Evolutionary conservation across 495 filamentous ascomycete genomes (phyloP).

Genomic region (Halenospora varia): DNA sequence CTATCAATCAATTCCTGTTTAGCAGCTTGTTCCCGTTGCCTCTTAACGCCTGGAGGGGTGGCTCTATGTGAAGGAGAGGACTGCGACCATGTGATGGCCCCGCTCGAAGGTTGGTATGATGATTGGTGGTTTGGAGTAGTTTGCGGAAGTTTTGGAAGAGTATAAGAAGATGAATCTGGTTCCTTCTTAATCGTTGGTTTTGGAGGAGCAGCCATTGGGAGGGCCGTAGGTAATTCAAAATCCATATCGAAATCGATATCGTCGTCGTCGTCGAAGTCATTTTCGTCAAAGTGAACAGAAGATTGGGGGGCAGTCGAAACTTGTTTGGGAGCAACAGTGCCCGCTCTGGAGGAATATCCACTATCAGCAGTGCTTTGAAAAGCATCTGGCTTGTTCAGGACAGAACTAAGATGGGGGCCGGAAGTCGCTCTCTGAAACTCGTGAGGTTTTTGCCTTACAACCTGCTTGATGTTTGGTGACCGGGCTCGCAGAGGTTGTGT

Average conservation of each 20-base stretch:
- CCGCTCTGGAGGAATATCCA: too few species aligned
- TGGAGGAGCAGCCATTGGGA: slow-evolving; percentile 25
- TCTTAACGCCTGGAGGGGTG: slow-evolving; percentile 15
- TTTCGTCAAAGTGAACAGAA: slow-evolving; percentile 49
- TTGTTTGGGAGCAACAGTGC: slow-evolving; percentile 19
- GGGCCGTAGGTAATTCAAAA: slow-evolving; percentile 41
- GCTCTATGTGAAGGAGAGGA: slow-evolving; percentile 22
- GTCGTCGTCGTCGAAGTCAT: slow-evolving; percentile 67
- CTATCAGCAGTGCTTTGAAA: slow-evolving; percentile 39
- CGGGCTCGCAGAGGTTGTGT: slow-evolving; percentile 15
- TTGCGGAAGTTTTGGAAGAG: slow-evolving; percentile 31
- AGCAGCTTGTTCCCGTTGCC: neutral
- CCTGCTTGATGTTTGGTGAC: slow-evolving; percentile 18
- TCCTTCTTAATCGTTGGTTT: slow-evolving; percentile 19
- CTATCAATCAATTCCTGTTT: neutral
- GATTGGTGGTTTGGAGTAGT: neutral
- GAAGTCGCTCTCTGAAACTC: neutral
- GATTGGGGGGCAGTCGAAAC: slow-evolving; percentile 2
- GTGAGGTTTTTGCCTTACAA: slow-evolving; percentile 4
- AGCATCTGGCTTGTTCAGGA: slow-evolving; percentile 35
- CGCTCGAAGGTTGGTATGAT: slow-evolving; percentile 15
- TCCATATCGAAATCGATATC: slow-evolving; percentile 60
- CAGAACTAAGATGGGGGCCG: slow-evolving; percentile 31
- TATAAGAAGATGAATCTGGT: slow-evolving; percentile 8
- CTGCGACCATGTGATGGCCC: slow-evolving; percentile 22